Base-by-base conservation (phyloP, 2,329 filamentous ascomycete species). In the Claviceps capensis region DNA sequence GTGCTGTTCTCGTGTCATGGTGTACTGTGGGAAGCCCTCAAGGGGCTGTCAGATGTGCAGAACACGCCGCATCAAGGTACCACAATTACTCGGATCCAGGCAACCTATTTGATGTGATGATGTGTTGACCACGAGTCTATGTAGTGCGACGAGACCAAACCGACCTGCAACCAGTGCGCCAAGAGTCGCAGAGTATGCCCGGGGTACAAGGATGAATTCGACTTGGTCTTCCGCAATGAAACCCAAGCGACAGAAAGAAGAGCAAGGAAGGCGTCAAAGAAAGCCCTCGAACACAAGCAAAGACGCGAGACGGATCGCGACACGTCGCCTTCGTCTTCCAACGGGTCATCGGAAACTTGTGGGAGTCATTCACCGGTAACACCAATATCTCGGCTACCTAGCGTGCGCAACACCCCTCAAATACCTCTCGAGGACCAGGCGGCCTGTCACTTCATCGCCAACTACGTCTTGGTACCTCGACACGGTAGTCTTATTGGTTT, bases 11-110 rank as follows among this genome's bases (percentile, higher is more conserved):
- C 30, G 6, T 65, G 68, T 54, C 57, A 83, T 83, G 80, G 80
- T 82, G 13, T 83, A 82, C 59, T 81, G 77, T 55, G 81, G 81
- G 43, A 82, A 81, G 67, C 78, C 81, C 61, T 83, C 80, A 1
- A 70, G 74, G 68, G 84, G 83, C 60, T 88, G 84, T 61, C 83
- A 85, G 69, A 86, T 83, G 78, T 88, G 84, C 64, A 78, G 83
- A 63, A 83, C 77, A 38, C 75, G 84, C 57, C 76, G 83, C 59
- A 87, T 88, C 63, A 87, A 87, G 76, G 84, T 85, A 72, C 17
- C 46, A 2, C 40, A 30, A 19, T 13, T 11, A 19, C 26, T 47
- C 14, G 9, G 30, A 22, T 26, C 26, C n/a, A 16, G 17, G 17
- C 45, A 41, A n/a, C 8, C 8, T 14, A 7, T 19, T 2, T 5